Evolutionary conservation across 257 asterid genomes (phyloP), one percentile per base, ranked within the genome.

Genomic region (Verbascum thapsus): DNA sequence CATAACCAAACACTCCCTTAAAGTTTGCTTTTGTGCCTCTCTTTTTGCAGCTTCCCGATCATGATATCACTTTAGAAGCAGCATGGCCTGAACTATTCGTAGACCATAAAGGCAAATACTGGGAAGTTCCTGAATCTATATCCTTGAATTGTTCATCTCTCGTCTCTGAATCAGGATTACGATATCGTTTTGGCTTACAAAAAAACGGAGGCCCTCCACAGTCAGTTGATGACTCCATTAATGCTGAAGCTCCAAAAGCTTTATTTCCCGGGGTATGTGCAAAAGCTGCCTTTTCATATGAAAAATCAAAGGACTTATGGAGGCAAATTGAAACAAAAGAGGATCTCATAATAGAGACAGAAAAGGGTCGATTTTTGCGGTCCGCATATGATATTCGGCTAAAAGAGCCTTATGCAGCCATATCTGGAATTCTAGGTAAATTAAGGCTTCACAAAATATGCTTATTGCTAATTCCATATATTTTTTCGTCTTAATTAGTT

Each of bases 361-460:
- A 70, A 6, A 18, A 12, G 18, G 81, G 76, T 17, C 64, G 53
- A 35, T 19, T 39, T 57, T 73, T 9, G 35, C 68, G 67, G n/a
- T 81, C 80, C 26, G 40, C 85, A 32, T 85, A 85, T 69, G 88
- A 85, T 77, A 20, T 75, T 69, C 83, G 80, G 63, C 77, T 85
- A 34, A 73, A 53, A 48, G 92, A 85, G 62, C 83, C 92, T 71
- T 85, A 81, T 67, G 78, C 81, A 19, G 78, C 88, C 12, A 64
- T 85, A 60, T 85, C 88, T 70, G 92, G 88, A 71, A 79, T 85
- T 64, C 68, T 85, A 56, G 92, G 92, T 85, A 81, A 59, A 11
- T 68, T 39, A 39, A 44, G 30, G 34, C 17, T 57, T 48, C 44
- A 16, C 30, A 20, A 44, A 37, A 44, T 17, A 51, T 63, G 12